Evolutionary conservation across 176 grass and related monocot genomes (phyloP).

Genomic region (Lolium rigidum): DNA sequence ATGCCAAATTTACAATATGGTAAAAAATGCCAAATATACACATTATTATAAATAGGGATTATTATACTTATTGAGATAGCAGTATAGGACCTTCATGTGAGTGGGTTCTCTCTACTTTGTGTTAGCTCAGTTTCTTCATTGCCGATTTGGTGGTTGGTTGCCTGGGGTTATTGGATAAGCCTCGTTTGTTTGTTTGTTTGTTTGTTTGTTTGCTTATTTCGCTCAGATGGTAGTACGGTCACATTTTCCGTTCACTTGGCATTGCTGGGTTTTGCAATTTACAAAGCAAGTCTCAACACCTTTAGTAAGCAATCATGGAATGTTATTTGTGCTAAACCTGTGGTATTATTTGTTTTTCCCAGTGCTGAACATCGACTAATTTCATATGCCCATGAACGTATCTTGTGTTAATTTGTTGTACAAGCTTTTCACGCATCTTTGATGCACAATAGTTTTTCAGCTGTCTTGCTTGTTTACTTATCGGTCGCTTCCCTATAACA

Average conservation of each 20-base stretch:
- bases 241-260: background rate
- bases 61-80: background rate
- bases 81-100: slow-evolving; percentile 5
- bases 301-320: slow-evolving; percentile 9
- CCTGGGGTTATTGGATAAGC: background rate
- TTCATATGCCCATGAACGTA: background rate
- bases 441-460: slow-evolving; percentile 33
- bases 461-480: slow-evolving; percentile 27
- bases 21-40: slow-evolving; percentile 1
- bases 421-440: slow-evolving; percentile 30
- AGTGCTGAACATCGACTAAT: slow-evolving; percentile 6
- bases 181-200: slow-evolving; percentile 1
- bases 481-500: slow-evolving; percentile 46
- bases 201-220: slow-evolving; percentile 18
- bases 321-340: slow-evolving; percentile 12
- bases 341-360: background rate
- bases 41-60: slow-evolving; percentile 19
- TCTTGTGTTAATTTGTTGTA: slow-evolving; percentile 10
- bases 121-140: slow-evolving; percentile 1
- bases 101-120: slow-evolving; percentile 1
- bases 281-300: background rate
- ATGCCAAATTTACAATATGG: background rate
- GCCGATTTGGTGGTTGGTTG: background rate
- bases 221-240: background rate
- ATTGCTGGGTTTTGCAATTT: slow-evolving; percentile 7